Percentiles rank a stretch among this genome's conserved stretches.
These are phyloP conservation scores for Pseudopediastrum boryanum DNA, from an alignment of 139 green algal species.

Conservation along the genomic window DNA sequence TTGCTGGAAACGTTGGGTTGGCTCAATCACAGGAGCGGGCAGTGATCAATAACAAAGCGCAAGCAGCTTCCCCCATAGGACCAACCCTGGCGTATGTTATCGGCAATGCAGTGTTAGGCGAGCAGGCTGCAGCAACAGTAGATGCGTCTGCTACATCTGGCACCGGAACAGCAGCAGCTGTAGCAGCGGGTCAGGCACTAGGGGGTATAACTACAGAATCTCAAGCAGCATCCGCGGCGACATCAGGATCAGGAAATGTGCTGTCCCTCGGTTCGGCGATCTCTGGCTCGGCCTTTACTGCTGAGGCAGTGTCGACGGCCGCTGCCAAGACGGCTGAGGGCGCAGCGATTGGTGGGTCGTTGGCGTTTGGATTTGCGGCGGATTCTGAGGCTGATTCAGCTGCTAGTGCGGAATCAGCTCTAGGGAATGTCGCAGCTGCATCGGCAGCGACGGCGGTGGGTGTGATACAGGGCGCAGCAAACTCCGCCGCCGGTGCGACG, in stretches of 20 bases:
- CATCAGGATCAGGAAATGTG: constrained; percentile 11
- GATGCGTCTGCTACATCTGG: constrained; percentile 13
- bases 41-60: background rate
- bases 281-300: background rate
- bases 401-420: constrained; percentile 22
- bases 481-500: constrained; percentile 4
- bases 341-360: background rate
- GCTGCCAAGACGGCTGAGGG: constrained; percentile 5
- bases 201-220: constrained; percentile 5
- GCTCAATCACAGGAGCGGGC: background rate
- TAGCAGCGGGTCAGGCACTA: background rate
- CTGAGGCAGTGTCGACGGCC: background rate
- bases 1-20: constrained; percentile 19
- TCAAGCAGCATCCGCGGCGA: background rate
- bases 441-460: constrained; percentile 7
- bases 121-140: background rate
- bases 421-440: constrained; percentile 22
- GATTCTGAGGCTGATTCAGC: constrained; percentile 26
- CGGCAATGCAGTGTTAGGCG: background rate
- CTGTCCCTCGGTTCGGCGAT: background rate
- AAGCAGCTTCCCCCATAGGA: background rate
- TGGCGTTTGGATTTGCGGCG: background rate
- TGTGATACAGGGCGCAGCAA: constrained; percentile 24
- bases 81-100: background rate
- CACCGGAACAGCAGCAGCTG: constrained; percentile 1